phyloP scores from a whole-genome alignment of 2,329 filamentous ascomycete genomes.

The Aspergillus sp. region DNA sequence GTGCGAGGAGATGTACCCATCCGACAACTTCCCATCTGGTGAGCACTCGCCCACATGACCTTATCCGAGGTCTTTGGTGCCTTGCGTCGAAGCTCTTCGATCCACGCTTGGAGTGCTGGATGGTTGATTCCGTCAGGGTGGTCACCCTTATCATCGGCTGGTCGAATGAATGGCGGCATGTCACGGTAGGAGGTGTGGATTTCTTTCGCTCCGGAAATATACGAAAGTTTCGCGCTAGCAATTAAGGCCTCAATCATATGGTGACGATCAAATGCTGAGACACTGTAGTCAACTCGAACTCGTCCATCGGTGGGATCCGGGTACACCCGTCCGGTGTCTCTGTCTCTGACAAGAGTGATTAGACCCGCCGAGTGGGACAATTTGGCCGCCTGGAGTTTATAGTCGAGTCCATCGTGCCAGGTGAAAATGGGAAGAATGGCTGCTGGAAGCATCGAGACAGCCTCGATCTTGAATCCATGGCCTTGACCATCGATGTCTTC shows the following conservation, averaged over 20 bases:
- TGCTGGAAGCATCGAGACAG: slow-evolving; percentile 71
- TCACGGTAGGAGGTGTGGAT: slow-evolving; percentile 67
- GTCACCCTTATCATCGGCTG: slow-evolving; percentile 24
- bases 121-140: slow-evolving; percentile 53
- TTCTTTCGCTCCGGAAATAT: slow-evolving; percentile 75
- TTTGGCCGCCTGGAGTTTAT: slow-evolving; percentile 69
- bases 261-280: slow-evolving; percentile 69
- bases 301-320: slow-evolving; percentile 67
- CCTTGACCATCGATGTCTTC: slow-evolving; percentile 78
- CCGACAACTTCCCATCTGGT: slow-evolving; percentile 54
- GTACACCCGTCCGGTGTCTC: slow-evolving; percentile 72
- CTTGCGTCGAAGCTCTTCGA: slow-evolving; percentile 47
- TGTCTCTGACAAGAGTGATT: slow-evolving; percentile 73
- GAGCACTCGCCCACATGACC: slow-evolving; percentile 45
- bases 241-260: slow-evolving; percentile 71
- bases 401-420: slow-evolving; percentile 68
- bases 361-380: slow-evolving; percentile 69
- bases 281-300: slow-evolving; percentile 67
- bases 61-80: slow-evolving; percentile 51
- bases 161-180: slow-evolving; percentile 62
- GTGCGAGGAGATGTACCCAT: slow-evolving; percentile 45
- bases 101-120: slow-evolving; percentile 55
- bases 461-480: slow-evolving; percentile 81
- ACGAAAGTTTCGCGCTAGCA: slow-evolving; percentile 72
- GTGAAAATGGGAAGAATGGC: slow-evolving; percentile 62